Evolutionary conservation across 2,329 filamentous ascomycete species (phyloP), one percentile per base, ranked within the genome.

Genomic region (Penicillium glabrum): DNA sequence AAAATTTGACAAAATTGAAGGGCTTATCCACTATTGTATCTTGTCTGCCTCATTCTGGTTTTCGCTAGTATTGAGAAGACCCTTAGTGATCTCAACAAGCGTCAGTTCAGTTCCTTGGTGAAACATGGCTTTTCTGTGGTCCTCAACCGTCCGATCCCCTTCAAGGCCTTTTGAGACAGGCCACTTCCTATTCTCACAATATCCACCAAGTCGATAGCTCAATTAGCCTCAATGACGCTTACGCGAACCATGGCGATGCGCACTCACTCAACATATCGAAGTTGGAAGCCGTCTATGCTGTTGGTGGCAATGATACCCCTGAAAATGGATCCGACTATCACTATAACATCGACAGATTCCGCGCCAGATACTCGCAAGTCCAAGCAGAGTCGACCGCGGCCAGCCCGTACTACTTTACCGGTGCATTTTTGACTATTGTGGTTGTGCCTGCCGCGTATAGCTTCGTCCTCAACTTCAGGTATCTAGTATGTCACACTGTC

Each of bases 381-480:
- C 54, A 57, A 29, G 44, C 52, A 23, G 21, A 53, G 19, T 53
- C 54, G 27, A 57, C 53, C 16, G 50, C 27, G 8, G 50, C 45
- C 23, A 57, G 53, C 37, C 50, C 54, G 6, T 57, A 57, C 50
- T 57, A 57, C 27, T 57, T 57, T 21, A 57, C 54, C 24, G 39
- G 54, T n/a, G 50, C 45, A 5, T 45, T 57, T 21, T 57, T 39
- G 21, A 57, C 50, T 23, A 26, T 53, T 27, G 54, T 48, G 26
- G 45, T 53, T 49, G 49, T 57, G 27, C 54, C 54, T 26, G 37
- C 49, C 33, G 39, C 54, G 50, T 57, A 57, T 33, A 53, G 53
- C 45, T 47, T 53, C 19, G 54, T 57, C 27, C 49, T 57, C 33
- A 57, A 57, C 27, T 53, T 57, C 50, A 53, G 53, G 46, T 57